These are phyloP conservation scores for Coemansia sp. DNA, from an alignment of 192 early-diverging fungal genomes.

Conservation along the genomic window DNA sequence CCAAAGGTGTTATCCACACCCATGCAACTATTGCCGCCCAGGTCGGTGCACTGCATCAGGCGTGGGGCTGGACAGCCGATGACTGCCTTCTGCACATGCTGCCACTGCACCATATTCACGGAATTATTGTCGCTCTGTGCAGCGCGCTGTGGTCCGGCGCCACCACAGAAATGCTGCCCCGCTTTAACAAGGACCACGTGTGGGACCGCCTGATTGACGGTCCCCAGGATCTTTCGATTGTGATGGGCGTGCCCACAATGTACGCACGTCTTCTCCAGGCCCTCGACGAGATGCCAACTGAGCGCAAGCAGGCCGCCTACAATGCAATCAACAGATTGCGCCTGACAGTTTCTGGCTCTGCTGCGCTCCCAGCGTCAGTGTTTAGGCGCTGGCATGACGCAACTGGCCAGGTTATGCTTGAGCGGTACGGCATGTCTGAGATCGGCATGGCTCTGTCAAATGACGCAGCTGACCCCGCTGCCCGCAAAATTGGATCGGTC, in stretches of 20 bases:
- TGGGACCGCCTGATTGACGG: constrained; percentile 66
- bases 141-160: constrained; percentile 71
- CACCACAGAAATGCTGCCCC: constrained; percentile 71
- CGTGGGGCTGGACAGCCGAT: constrained; percentile 67
- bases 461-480: constrained; percentile 30
- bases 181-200: constrained; percentile 64
- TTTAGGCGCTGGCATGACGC: constrained; percentile 68
- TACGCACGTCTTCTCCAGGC: constrained; percentile 71
- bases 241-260: constrained; percentile 91
- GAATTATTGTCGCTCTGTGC: constrained; percentile 61
- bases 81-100: constrained; percentile 79
- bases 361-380: constrained; percentile 71
- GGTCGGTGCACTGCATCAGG: constrained; percentile 60
- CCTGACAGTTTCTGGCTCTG: constrained; percentile 77
- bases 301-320: constrained; percentile 44
- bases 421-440: constrained; percentile 89
- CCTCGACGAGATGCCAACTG: constrained; percentile 53
- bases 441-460: constrained; percentile 87
- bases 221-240: constrained; percentile 62
- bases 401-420: constrained; percentile 74
- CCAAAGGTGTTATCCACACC: constrained; percentile 85
- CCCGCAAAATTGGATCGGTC: constrained; percentile 60
- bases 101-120: constrained; percentile 86
- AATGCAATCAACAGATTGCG: constrained; percentile 64
- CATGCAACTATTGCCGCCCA: constrained; percentile 67